Conservation (phyloP, 306 rosid species). For the Hylodesmum podocarpum region DNA sequence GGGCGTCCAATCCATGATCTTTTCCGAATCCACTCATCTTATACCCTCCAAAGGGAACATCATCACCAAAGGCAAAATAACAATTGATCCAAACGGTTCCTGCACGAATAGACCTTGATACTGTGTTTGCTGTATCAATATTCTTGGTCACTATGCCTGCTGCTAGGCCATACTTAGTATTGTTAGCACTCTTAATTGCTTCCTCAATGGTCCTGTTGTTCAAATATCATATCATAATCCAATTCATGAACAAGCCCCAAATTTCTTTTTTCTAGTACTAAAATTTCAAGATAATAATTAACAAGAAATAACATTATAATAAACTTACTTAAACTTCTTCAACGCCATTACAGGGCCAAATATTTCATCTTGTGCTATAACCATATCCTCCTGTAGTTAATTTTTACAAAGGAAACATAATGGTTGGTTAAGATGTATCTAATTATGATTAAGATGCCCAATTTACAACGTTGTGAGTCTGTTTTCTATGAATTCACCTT, state of each 20-base stretch:
- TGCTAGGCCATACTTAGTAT: constrained; percentile 40
- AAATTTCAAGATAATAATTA: neutral
- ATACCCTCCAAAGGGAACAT: constrained; percentile 69
- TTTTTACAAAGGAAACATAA: neutral
- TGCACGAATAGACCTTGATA: constrained; percentile 64
- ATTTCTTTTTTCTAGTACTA: no score
- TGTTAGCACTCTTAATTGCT: constrained; percentile 41
- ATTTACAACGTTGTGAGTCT: neutral
- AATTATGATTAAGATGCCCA: neutral
- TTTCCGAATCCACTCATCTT: constrained; percentile 44
- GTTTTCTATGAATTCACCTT: constrained; percentile 53
- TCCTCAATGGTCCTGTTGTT: constrained; percentile 27
- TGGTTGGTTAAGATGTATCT: neutral
- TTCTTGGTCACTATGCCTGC: constrained; percentile 43
- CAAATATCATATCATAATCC: neutral
- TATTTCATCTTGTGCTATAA: constrained; percentile 67
- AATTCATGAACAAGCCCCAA: no score
- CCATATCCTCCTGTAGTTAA: constrained; percentile 53
- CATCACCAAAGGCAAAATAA: constrained; percentile 48
- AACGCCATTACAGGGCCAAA: constrained; percentile 58
- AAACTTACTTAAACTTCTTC: constrained; percentile 61
- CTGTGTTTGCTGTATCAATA: constrained; percentile 52
- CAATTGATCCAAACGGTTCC: constrained; percentile 68
- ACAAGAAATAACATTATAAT: neutral
- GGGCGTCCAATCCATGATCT: constrained; percentile 34